Conservation (phyloP, 306 rosid species). For the Alnus rubra region DNA sequence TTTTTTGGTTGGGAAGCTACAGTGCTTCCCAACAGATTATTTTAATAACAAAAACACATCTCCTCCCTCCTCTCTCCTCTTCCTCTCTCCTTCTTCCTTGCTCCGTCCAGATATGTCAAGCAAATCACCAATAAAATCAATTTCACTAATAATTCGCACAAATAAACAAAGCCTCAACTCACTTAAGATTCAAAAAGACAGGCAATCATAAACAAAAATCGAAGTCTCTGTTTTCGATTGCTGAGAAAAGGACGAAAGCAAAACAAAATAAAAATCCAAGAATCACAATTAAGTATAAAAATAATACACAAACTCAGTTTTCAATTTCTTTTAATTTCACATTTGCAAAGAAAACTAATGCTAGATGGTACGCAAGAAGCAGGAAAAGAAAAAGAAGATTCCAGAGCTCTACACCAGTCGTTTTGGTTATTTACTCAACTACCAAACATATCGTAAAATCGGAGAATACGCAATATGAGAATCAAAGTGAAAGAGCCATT, state of each 20-base stretch:
- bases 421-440: no score
- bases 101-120: not conserved
- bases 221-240: not conserved
- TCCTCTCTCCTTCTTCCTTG: no score
- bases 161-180: not conserved
- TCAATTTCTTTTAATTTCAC: not conserved
- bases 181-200: not conserved
- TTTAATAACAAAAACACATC: no score
- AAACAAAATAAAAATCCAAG: no score
- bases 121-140: slow-evolving; percentile 12
- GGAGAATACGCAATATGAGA: no score
- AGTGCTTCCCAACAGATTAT: no score
- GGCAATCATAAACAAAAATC: not conserved
- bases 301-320: not conserved
- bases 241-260: not conserved
- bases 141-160: not conserved
- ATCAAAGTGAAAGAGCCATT: no score
- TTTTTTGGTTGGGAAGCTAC: no score
- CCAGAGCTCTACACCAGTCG: not conserved
- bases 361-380: not conserved
- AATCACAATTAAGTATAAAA: not conserved
- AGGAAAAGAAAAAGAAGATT: not conserved
- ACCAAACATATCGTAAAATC: no score
- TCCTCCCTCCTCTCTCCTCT: no score
- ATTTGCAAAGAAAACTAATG: not conserved